Conservation (phyloP, 1,284 basidiomycete species). For the Malassezia caprae region DNA sequence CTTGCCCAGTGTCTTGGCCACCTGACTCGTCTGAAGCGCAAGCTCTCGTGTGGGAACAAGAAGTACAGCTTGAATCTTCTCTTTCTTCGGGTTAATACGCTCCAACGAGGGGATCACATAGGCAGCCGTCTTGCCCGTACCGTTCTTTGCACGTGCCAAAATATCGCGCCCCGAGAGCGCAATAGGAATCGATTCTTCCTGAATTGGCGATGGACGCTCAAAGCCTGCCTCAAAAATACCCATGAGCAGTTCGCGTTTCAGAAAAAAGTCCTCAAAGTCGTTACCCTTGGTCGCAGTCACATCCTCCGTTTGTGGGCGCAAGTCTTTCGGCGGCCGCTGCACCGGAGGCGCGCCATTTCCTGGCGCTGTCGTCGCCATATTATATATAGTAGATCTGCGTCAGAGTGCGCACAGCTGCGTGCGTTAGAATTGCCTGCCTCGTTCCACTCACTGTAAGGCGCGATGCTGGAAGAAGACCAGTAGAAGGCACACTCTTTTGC, state of each 20-base stretch:
- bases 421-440: background rate
- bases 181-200: constrained; percentile 68
- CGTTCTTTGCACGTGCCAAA: constrained; percentile 60
- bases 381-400: background rate
- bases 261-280: constrained; percentile 47
- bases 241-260: constrained; percentile 48
- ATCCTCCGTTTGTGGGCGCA: constrained; percentile 47
- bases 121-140: constrained; percentile 71
- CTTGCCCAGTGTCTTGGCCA: constrained; percentile 92
- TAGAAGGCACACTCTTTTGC: background rate
- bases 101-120: constrained; percentile 96
- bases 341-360: constrained; percentile 15
- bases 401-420: background rate
- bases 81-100: constrained; percentile 72
- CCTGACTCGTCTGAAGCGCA: constrained; percentile 70
- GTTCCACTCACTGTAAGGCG: background rate
- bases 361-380: constrained; percentile 8
- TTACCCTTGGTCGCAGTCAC: constrained; percentile 47
- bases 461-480: background rate
- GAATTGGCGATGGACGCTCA: constrained; percentile 90
- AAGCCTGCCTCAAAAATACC: constrained; percentile 54
- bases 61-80: constrained; percentile 69
- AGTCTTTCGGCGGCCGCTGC: constrained; percentile 24
- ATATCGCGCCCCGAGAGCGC: constrained; percentile 58
- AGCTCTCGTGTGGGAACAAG: constrained; percentile 47